Base-by-base conservation (phyloP, 768 basidiomycete genomes). In the Mycena albidolilacea region DNA sequence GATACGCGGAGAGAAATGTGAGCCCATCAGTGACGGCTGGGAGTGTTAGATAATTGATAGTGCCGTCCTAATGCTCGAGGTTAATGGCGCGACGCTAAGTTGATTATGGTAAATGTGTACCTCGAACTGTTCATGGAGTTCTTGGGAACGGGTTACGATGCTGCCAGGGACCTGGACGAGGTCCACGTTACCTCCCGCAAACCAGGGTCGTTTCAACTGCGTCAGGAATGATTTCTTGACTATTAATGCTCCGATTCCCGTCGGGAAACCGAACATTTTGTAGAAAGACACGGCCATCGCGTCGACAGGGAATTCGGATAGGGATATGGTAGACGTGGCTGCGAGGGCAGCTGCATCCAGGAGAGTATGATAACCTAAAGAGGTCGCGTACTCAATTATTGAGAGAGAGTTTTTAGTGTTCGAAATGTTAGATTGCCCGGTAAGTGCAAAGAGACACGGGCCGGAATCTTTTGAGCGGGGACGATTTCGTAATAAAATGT, bases 211-310 rank as follows among this genome's bases (percentile, higher is more conserved):
- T 66, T 89, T 85, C 50, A 94, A 84, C 60, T 83, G 83, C 7
- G 80, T 80, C 63, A 95, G 81, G 76, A 95, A 94, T 10, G 88
- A 87, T 77, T 91, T 90, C 79, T 91, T 93, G 55, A 93, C 91
- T 38, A 96, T 80, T 6, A 96, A 85, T 14, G 94, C 94, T 44
- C 95, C 95, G 54, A 95, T 89, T 9, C 95, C 95, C 0, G 94
- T 95, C 12, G 95, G 95, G 76, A 91, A 96, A 43, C 95, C 95
- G 74, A 95, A 94, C 92, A 96, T 95, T 77, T 96, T 96, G 83
- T 96, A 96, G 77, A 96, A 95, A 55, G 92, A 94, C 65, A 96
- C 78, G 0, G 91, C 94, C 88, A 95, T 90, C 1, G 94, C 95
- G 80, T 96, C 95, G 12, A 95, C 91, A 5, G 91, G 89, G 39